Evolutionary conservation across 176 grass and related monocot species (phyloP), one percentile per base, ranked within the genome.

Genomic region (Juncus inflexus): DNA sequence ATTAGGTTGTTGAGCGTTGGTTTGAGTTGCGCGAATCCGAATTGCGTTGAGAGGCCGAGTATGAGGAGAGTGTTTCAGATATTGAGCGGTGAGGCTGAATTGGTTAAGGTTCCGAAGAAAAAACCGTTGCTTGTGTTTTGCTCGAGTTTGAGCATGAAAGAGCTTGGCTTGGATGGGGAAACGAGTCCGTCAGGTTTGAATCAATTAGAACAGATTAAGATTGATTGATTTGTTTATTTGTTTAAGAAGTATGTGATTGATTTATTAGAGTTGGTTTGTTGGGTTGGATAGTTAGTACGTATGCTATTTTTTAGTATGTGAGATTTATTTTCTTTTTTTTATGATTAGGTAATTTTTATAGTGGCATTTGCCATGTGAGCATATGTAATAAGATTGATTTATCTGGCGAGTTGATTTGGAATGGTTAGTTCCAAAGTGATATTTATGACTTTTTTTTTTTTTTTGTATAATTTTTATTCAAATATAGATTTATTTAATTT

Each of bases 51-150:
- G 66, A 86, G 87, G 12, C 91, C 91, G 1, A 74, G 79, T 1
- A 89, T 96, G 91, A 83, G 91, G 16, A 86, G 87, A 19, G 91
- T 96, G 3, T 77, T 91, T 55, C 87, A 91, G 79, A 86, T 96
- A 7, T 77, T 96, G 4, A 91, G 87, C 55, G 42, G 76, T 6
- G 91, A 96, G 79, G 87, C 91, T 0, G 79, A 86, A n/a, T 84
- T 79, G 0, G 60, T 80, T 40, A 37, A 66, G 0, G 87, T 96
- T 69, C 87, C 87, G 1, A 81, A 59, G 49, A 91, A 65, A 81
- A 96, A 96, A 72, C 91, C 91, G 2, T 74, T 96, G 55, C 87
- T 96, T 37, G 76, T 96, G 40, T 96, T 96, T 71, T 81, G 86
- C 57, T 90, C 91, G 12, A 82, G 76, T 49, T 74, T 78, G 55